These are phyloP conservation scores for Carex parvula DNA, from an alignment of 176 grass and related monocot genomes.

Conservation along the genomic window DNA sequence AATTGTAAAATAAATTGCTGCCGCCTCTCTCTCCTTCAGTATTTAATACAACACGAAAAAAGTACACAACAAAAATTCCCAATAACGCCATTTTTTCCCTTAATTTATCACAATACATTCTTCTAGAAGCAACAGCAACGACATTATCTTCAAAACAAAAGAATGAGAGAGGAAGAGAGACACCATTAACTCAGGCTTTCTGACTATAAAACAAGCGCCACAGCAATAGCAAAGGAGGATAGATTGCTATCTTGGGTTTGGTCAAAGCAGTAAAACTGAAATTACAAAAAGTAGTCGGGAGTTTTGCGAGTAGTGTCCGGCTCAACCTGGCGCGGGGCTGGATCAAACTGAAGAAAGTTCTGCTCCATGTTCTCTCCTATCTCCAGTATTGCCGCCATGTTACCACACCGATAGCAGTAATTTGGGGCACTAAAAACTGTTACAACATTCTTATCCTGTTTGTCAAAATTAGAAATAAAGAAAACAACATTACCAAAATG, in stretches of 20 bases:
- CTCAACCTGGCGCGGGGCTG: constrained; percentile 82
- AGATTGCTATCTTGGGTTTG: constrained; percentile 37
- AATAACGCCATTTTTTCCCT: constrained; percentile 27
- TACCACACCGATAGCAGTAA: constrained; percentile 95
- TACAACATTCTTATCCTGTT: constrained; percentile 94
- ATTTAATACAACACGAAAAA: constrained; percentile 50
- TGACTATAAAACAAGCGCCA: constrained; percentile 31
- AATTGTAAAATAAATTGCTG: constrained; percentile 39
- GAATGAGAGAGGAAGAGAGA: constrained; percentile 43
- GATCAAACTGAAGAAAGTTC: constrained; percentile 96
- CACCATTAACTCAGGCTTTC: constrained; percentile 38
- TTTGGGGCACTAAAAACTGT: constrained; percentile 96
- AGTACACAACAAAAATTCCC: constrained; percentile 34
- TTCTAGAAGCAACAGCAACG: constrained; percentile 43
- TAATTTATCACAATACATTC: constrained; percentile 42
- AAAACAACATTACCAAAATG: constrained; percentile 4
- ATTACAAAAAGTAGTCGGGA: constrained; percentile 97
- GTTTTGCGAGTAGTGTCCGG: constrained; percentile 90
- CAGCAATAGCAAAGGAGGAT: constrained; percentile 30
- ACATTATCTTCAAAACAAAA: constrained; percentile 78
- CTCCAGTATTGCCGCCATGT: constrained; percentile 95
- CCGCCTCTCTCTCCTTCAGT: constrained; percentile 41
- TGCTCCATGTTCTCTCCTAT: constrained; percentile 95
- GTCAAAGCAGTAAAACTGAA: constrained; percentile 44
- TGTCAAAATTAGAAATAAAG: background rate